Evolutionary conservation across 345 rosid genomes (phyloP).

Genomic region (Gynandropsis gynandra): DNA sequence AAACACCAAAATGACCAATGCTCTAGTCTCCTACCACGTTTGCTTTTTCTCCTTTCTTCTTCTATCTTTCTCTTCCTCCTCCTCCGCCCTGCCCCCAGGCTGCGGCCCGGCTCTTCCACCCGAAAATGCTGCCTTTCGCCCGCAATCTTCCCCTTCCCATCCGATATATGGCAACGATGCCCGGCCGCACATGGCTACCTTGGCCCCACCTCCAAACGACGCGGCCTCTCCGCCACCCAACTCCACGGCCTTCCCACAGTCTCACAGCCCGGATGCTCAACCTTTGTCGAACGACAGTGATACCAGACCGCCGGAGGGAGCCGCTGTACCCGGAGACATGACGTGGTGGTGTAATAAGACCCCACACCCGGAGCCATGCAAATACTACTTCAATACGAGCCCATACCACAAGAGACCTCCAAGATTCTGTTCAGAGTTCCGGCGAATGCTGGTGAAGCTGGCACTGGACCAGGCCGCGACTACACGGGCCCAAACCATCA

Average conservation of each 20-base stretch:
- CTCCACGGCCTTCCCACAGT: neutral
- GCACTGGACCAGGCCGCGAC: slow-evolving; percentile 52
- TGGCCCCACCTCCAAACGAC: neutral
- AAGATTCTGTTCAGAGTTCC: slow-evolving; percentile 38
- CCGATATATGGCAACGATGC: neutral
- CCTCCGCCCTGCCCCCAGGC: neutral
- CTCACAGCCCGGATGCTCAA: neutral
- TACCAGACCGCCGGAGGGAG: too few relatives aligned
- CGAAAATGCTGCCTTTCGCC: slow-evolving; percentile 9
- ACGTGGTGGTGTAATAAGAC: slow-evolving; percentile 64
- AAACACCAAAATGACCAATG: slow-evolving; percentile 19
- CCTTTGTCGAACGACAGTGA: slow-evolving; percentile 14
- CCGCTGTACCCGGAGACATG: slow-evolving; percentile 25
- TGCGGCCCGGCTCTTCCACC: slow-evolving; percentile 16
- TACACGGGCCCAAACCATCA: slow-evolving; percentile 39
- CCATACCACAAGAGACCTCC: slow-evolving; percentile 26
- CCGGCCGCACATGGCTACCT: neutral
- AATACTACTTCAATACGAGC: slow-evolving; percentile 32
- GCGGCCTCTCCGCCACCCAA: neutral
- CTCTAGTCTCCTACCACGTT: slow-evolving; percentile 21
- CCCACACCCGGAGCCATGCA: slow-evolving; percentile 65
- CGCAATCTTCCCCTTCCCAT: neutral
- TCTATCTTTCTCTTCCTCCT: slow-evolving; percentile 16
- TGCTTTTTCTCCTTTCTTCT: slow-evolving; percentile 26
- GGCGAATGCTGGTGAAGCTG: slow-evolving; percentile 31